Evolutionary conservation across 495 filamentous ascomycete species (phyloP), one percentile per base, ranked within the genome.

Genomic region (Xylaria scruposa): DNA sequence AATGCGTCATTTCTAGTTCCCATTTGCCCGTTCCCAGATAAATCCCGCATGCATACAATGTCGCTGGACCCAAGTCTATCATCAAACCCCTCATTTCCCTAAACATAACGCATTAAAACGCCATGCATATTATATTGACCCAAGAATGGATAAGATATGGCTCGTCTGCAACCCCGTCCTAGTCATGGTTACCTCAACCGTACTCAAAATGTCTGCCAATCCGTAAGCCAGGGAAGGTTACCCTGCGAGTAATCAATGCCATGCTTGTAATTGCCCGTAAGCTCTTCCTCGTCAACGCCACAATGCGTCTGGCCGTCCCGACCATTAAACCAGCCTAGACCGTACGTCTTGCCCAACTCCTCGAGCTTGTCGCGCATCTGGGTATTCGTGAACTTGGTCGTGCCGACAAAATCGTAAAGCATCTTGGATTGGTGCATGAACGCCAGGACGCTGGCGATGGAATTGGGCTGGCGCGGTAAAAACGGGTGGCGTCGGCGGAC

Each of bases 371-470:
- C 67, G 61, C 84, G 85, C 85, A 92, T 90, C 76, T 88, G 75
- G 6, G 80, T 78, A 40, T 87, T 88, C 49, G 82, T 84, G 71
- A 90, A 79, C 79, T 87, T 87, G 64, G 89, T 87, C 38, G 90
- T 92, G 33, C 87, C 88, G 1, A 90, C 88, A 74, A 94, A 94
- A 70, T 89, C 85, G 51, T 89, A 89, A 68, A 93, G 78, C 91
- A 93, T 93, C 81, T 91, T 91, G 75, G 83, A 87, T 76, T 92
- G 90, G 75, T 94, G 88, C 62, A 94, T 89, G 76, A 90, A 94
- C 12, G 90, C 91, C 60, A 94, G 83, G 44, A 94, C 87, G 49
- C 86, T 88, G 33, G 90, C 89, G 67, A 94, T 93, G 12, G 91
- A 93, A 38, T 88, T 91, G 2, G 91, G 91, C 81, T 92, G 90